phyloP scores from a whole-genome alignment of 1,139 yeast genomes.

The Yamadazyma taylorii region DNA sequence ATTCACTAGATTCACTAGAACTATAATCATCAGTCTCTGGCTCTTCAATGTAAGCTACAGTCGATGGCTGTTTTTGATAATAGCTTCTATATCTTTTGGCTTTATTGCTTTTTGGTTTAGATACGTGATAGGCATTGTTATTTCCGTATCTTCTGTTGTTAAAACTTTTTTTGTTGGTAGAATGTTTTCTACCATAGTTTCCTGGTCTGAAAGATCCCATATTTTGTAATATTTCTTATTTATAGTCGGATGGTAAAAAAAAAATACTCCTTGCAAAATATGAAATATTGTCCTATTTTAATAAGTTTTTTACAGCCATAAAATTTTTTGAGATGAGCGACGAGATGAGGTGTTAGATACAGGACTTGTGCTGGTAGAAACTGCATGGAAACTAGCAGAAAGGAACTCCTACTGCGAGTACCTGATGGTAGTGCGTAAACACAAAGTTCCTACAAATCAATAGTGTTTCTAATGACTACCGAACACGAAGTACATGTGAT shows the following conservation, averaged over 20 bases:
- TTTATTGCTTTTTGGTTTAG: conserved; percentile 18
- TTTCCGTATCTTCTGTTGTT: conserved; percentile 1
- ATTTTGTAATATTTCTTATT: conserved; percentile 1
- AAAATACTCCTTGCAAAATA: not conserved
- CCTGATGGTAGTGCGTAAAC: too few species aligned
- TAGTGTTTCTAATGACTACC: too few species aligned
- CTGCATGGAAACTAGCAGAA: not conserved
- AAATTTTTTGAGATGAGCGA: conserved; percentile 14
- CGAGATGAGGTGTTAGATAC: conserved; percentile 4
- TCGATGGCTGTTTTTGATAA: conserved; percentile 35
- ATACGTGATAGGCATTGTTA: conserved; percentile 12
- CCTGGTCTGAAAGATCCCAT: conserved; percentile 13
- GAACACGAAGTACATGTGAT: too few species aligned
- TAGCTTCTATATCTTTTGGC: conserved; percentile 31
- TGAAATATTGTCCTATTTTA: conserved; percentile 1
- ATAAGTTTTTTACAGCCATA: conserved; percentile 6
- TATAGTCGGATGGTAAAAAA: conserved; percentile 5
- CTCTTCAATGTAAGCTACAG: conserved; percentile 42
- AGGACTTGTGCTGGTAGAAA: not conserved
- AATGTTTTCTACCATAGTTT: conserved; percentile 12
- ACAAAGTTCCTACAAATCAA: too few species aligned
- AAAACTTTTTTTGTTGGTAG: conserved; percentile 10
- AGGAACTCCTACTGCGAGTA: too few species aligned
- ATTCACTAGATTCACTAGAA: not conserved
- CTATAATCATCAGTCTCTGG: conserved; percentile 31